These are phyloP conservation scores for Periglandula ipomoeae DNA, from an alignment of 2,329 filamentous ascomycete genomes.

Conservation along the genomic window DNA sequence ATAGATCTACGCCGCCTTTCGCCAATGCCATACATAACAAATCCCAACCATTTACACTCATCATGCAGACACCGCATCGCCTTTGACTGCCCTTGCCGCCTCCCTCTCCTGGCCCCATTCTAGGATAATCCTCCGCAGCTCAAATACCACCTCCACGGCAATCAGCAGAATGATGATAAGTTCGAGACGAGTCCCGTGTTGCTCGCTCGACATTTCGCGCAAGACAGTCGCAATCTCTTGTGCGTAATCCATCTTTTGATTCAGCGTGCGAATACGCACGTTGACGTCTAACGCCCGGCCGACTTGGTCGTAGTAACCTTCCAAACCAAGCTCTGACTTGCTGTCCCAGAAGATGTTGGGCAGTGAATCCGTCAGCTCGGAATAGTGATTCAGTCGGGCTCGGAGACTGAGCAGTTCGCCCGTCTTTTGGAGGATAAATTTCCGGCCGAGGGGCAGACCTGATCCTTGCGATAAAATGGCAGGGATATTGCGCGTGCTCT, in stretches of 20 bases:
- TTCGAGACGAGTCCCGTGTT: slow-evolving; percentile 78
- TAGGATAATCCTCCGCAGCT: slow-evolving; percentile 64
- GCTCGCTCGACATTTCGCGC: slow-evolving; percentile 80
- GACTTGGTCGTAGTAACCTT: slow-evolving; percentile 92
- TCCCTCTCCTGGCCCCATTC: slow-evolving; percentile 40
- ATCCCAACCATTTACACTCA: not conserved
- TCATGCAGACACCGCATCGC: not conserved
- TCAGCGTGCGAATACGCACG: slow-evolving; percentile 80
- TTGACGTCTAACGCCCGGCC: slow-evolving; percentile 84
- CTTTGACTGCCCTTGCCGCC: slow-evolving; percentile 14
- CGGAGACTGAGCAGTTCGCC: slow-evolving; percentile 83
- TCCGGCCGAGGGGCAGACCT: slow-evolving; percentile 39
- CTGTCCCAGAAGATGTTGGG: slow-evolving; percentile 97
- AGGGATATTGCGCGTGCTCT: slow-evolving; percentile 76
- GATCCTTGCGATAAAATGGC: slow-evolving; percentile 60
- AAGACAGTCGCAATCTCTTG: slow-evolving; percentile 89
- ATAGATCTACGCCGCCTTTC: not conserved
- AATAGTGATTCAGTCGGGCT: slow-evolving; percentile 92
- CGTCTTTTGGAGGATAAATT: slow-evolving; percentile 85
- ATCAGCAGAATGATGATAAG: slow-evolving; percentile 96
- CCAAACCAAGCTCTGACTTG: slow-evolving; percentile 77
- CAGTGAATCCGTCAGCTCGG: slow-evolving; percentile 86
- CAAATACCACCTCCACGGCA: slow-evolving; percentile 83
- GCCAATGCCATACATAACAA: not conserved
- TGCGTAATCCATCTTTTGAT: slow-evolving; percentile 97